Conservation (phyloP, 148 eudicot species). For the Mesembryanthemum crystallinum region DNA sequence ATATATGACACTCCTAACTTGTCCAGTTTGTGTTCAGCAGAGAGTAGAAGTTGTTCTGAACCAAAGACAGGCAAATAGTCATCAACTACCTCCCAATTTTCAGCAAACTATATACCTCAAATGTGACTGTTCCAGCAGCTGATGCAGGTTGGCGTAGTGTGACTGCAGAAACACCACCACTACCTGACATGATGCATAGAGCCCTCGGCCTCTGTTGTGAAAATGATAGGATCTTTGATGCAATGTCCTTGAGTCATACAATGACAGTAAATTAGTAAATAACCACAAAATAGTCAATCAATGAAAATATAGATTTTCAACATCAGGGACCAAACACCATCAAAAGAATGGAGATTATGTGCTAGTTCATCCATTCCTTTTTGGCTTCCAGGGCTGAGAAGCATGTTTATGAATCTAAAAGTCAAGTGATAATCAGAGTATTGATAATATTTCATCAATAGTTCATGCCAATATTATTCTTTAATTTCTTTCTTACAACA, state of each 20-base stretch:
- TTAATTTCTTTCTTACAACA: neutral
- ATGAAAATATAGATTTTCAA: neutral
- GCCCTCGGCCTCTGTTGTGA: slow-evolving; percentile 90
- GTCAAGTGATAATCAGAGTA: neutral
- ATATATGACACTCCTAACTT: slow-evolving; percentile 2
- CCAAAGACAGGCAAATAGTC: neutral
- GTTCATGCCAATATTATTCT: neutral
- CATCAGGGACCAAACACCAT: neutral
- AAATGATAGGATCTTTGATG: slow-evolving; percentile 65
- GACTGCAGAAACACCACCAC: slow-evolving; percentile 77
- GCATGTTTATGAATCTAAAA: neutral
- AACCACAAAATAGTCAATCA: neutral
- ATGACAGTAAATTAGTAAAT: neutral
- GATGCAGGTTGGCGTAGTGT: slow-evolving; percentile 65
- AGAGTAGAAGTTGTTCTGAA: neutral
- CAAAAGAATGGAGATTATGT: neutral
- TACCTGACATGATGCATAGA: slow-evolving; percentile 74
- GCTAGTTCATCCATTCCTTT: neutral
- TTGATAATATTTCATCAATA: too few species aligned
- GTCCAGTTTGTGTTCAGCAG: neutral
- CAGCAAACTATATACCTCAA: slow-evolving; percentile 47
- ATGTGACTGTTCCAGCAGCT: slow-evolving; percentile 50
- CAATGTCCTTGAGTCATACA: slow-evolving; percentile 58
- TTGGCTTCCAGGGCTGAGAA: neutral
- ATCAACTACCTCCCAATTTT: neutral